Evolutionary conservation across 371 early-diverging fungal genomes (phyloP).

Genomic region (Lichtheimia ornata): DNA sequence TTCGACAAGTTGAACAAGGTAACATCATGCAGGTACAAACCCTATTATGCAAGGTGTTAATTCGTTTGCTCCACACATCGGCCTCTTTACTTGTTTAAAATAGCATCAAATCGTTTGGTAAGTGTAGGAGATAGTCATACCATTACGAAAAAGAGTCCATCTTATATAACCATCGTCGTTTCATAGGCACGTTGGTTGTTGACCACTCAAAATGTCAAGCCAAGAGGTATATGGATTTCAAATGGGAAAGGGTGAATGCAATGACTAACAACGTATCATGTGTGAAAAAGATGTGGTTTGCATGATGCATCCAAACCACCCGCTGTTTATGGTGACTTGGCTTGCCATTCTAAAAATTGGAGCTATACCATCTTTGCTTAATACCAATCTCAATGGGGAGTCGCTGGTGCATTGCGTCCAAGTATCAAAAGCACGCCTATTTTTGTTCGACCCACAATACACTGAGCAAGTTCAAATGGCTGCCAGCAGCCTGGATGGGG

Average conservation of each 20-base stretch:
- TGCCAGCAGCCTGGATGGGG: slow-evolving; percentile 2
- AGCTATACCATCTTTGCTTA: slow-evolving; percentile 32
- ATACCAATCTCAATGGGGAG: slow-evolving; percentile 27
- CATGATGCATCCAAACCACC: slow-evolving; percentile 38
- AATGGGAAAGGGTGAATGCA: not conserved
- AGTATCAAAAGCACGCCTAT: slow-evolving; percentile 20
- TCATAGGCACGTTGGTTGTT: slow-evolving; percentile 27
- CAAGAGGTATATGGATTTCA: slow-evolving; percentile 13
- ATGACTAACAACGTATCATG: not conserved
- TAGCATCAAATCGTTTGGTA: slow-evolving; percentile 29
- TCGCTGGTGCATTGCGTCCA: slow-evolving; percentile 32
- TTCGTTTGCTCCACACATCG: not conserved
- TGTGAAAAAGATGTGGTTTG: slow-evolving; percentile 30
- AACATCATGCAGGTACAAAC: not conserved
- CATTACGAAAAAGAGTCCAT: not conserved
- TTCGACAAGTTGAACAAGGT: slow-evolving; percentile 28
- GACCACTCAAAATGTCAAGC: slow-evolving; percentile 21
- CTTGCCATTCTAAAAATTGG: slow-evolving; percentile 36
- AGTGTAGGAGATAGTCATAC: not conserved
- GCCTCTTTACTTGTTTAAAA: not conserved
- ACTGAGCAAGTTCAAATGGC: slow-evolving; percentile 18
- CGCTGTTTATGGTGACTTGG: slow-evolving; percentile 22
- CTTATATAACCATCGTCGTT: not conserved
- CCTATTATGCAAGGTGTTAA: not conserved
- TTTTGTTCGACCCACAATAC: slow-evolving; percentile 33